phyloP scores from a whole-genome alignment of 768 basidiomycete genomes.

The Termitomyces sp. region DNA sequence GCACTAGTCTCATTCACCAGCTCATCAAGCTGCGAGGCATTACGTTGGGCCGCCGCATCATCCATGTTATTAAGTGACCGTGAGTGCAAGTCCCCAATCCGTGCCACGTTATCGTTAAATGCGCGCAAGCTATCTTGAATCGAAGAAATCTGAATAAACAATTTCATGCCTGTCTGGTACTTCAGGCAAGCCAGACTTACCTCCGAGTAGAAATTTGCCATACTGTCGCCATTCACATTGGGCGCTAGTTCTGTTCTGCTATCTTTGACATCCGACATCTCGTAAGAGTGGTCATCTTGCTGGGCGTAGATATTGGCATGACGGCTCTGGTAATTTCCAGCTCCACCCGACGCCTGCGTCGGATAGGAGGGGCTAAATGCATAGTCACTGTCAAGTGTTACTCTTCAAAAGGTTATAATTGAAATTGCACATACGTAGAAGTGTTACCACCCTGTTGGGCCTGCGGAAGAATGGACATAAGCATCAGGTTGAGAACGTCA shows the following conservation, averaged over 20 bases:
- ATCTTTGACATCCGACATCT: slow-evolving; percentile 69
- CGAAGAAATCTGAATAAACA: slow-evolving; percentile 57
- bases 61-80: slow-evolving; percentile 76
- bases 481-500: slow-evolving; percentile 5
- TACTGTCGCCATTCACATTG: slow-evolving; percentile 43
- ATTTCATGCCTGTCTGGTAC: slow-evolving; percentile 2
- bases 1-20: slow-evolving; percentile 71
- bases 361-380: slow-evolving; percentile 55
- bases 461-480: slow-evolving; percentile 29
- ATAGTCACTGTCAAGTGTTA: slow-evolving; percentile 13
- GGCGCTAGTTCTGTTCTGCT: slow-evolving; percentile 50
- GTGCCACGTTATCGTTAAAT: slow-evolving; percentile 67
- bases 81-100: slow-evolving; percentile 71
- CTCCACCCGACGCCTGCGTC: slow-evolving; percentile 58
- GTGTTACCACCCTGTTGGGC: slow-evolving; percentile 63
- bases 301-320: slow-evolving; percentile 64
- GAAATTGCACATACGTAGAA: slow-evolving; percentile 38
- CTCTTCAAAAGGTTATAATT: slow-evolving; percentile 2
- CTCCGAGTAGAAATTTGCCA: slow-evolving; percentile 74
- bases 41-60: slow-evolving; percentile 59
- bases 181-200: slow-evolving; percentile 13
- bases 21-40: slow-evolving; percentile 60
- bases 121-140: slow-evolving; percentile 67
- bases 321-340: slow-evolving; percentile 42
- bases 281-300: slow-evolving; percentile 63